phyloP scores from a whole-genome alignment of 768 basidiomycete genomes.

The Agrocybe chaxingu region DNA sequence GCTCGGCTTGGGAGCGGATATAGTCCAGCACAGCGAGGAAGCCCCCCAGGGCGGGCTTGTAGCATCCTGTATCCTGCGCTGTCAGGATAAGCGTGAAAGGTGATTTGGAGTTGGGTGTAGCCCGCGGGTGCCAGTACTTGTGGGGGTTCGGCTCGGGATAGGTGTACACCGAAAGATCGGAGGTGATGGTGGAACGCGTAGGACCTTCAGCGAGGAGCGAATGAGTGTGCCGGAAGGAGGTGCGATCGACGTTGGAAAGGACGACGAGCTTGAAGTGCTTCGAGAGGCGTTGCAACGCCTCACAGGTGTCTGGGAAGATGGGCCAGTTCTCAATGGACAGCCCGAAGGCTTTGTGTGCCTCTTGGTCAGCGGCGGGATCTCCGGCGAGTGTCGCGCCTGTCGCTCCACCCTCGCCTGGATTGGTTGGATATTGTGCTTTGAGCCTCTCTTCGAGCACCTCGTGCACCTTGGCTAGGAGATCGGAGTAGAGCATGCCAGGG shows the following conservation, averaged over 20 bases:
- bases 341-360: constrained; percentile 50
- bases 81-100: constrained; percentile 67
- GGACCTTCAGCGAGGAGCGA: constrained; percentile 45
- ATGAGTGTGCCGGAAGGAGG: constrained; percentile 60
- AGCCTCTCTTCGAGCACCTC: constrained; percentile 34
- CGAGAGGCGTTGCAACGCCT: constrained; percentile 57
- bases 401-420: constrained; percentile 5
- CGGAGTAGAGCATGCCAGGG: constrained; percentile 57
- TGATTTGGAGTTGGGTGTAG: constrained; percentile 40
- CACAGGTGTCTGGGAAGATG: constrained; percentile 63
- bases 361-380: background rate
- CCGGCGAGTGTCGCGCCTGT: constrained; percentile 4
- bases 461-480: constrained; percentile 53
- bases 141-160: constrained; percentile 29
- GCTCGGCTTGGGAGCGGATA: constrained; percentile 34
- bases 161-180: constrained; percentile 25
- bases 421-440: constrained; percentile 24
- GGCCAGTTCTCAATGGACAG: constrained; percentile 60
- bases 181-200: constrained; percentile 14
- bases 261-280: constrained; percentile 67
- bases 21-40: constrained; percentile 48
- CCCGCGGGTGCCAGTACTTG: constrained; percentile 42
- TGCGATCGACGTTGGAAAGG: constrained; percentile 72
- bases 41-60: constrained; percentile 63
- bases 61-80: constrained; percentile 69